These are phyloP conservation scores for Yarrowia sp. DNA, from an alignment of 805 yeast genomes.

Conservation along the genomic window DNA sequence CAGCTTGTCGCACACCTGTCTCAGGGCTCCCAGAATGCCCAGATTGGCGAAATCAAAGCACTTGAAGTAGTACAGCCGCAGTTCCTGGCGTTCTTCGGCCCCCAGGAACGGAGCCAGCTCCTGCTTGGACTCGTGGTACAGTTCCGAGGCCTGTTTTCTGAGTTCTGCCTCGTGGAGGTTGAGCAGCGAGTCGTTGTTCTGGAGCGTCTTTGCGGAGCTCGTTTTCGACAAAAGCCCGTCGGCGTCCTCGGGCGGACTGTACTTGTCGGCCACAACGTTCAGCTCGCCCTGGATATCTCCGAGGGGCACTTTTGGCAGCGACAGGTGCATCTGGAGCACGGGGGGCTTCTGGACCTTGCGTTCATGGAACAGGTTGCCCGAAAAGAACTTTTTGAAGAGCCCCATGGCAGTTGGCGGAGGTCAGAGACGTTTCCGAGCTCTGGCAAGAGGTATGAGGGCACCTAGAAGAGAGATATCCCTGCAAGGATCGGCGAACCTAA, in stretches of 20 bases:
- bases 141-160: slow-evolving; percentile 7
- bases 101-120: slow-evolving; percentile 21
- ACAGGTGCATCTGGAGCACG: neutral
- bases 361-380: slow-evolving; percentile 11
- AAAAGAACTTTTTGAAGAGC: slow-evolving; percentile 14
- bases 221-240: neutral
- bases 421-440: too few relatives aligned
- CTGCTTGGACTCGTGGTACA: slow-evolving; percentile 3
- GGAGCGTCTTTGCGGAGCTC: neutral
- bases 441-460: too few relatives aligned
- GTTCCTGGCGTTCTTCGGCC: slow-evolving; percentile 27
- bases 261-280: slow-evolving; percentile 17
- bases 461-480: neutral
- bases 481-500: slow-evolving; percentile 17
- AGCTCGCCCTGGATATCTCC: slow-evolving; percentile 18
- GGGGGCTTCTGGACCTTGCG: slow-evolving; percentile 5
- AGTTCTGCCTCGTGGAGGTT: slow-evolving; percentile 15
- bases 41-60: slow-evolving; percentile 47
- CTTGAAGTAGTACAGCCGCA: slow-evolving; percentile 35
- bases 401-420: too few relatives aligned
- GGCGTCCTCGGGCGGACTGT: neutral
- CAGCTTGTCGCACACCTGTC: slow-evolving; percentile 59
- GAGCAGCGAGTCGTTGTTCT: neutral
- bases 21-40: slow-evolving; percentile 54
- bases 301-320: slow-evolving; percentile 9